These are phyloP conservation scores for Xylaria sp. DNA, from an alignment of 2,329 filamentous ascomycete species.

Conservation along the genomic window DNA sequence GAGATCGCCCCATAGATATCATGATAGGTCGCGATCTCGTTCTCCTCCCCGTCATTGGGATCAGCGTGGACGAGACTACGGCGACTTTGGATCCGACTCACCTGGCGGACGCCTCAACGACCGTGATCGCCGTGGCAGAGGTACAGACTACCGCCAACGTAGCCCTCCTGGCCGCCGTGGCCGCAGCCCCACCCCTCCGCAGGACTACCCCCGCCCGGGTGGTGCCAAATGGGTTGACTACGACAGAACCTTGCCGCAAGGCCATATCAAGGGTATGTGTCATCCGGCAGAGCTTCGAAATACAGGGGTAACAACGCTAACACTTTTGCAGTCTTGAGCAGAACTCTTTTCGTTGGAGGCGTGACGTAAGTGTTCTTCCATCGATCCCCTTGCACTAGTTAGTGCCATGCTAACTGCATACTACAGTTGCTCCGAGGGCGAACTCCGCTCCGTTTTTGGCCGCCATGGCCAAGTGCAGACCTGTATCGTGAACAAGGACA, in stretches of 20 bases:
- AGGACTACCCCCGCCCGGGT: conserved; percentile 31
- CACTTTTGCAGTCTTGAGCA: conserved; percentile 63
- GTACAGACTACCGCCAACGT: conserved; percentile 77
- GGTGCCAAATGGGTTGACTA: conserved; percentile 68
- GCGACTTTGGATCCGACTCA: conserved; percentile 66
- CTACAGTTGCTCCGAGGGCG: conserved; percentile 65
- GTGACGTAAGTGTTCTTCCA: conserved; percentile 64
- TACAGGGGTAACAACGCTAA: conserved; percentile 7
- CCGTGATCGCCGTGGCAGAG: conserved; percentile 50
- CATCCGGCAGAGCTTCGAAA: background rate
- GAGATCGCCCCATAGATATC: conserved; percentile 57
- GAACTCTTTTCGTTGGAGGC: conserved; percentile 93
- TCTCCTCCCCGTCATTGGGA: conserved; percentile 74
- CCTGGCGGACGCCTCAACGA: conserved; percentile 56
- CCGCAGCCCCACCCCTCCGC: conserved; percentile 55
- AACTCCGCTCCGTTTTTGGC: conserved; percentile 74
- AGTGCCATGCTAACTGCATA: conserved; percentile 28
- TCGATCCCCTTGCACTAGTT: conserved; percentile 7
- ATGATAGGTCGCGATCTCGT: conserved; percentile 67
- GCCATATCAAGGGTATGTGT: conserved; percentile 66
- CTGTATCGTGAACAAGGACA: conserved; percentile 96
- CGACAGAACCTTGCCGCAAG: conserved; percentile 67
- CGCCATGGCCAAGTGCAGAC: conserved; percentile 87
- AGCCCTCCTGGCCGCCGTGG: conserved; percentile 68
- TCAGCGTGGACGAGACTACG: conserved; percentile 59